These are phyloP conservation scores for Fraxinus nigra DNA, from an alignment of 305 asterid genomes.

Conservation along the genomic window DNA sequence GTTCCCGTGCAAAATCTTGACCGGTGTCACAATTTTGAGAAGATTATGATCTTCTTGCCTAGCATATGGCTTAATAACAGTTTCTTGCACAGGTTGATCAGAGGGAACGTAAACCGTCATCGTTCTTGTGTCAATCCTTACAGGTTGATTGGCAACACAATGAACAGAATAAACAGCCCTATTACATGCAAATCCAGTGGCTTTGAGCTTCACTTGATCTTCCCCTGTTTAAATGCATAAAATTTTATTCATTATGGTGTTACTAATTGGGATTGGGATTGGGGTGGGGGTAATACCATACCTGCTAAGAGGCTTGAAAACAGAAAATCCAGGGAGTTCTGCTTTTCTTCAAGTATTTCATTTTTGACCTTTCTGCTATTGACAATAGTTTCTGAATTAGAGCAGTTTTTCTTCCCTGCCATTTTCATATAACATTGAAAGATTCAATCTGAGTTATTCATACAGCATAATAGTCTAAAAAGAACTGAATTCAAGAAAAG, in stretches of 20 bases:
- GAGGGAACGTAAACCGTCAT: slow-evolving; percentile 34
- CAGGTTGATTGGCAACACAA: slow-evolving; percentile 35
- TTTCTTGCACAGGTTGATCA: slow-evolving; percentile 21
- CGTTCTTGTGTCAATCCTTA: slow-evolving; percentile 36
- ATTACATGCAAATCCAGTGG: slow-evolving; percentile 43
- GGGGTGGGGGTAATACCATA: not conserved
- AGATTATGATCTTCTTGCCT: slow-evolving; percentile 45
- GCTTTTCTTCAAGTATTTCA: not conserved
- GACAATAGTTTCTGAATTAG: slow-evolving; percentile 5
- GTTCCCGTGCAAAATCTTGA: slow-evolving; percentile 32
- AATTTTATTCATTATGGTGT: not conserved
- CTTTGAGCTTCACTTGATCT: slow-evolving; percentile 28
- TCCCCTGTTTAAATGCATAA: slow-evolving; percentile 32
- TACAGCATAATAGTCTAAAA: not conserved
- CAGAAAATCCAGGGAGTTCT: slow-evolving; percentile 20
- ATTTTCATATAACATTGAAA: not conserved
- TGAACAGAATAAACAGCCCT: slow-evolving; percentile 33
- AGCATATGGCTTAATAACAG: slow-evolving; percentile 43
- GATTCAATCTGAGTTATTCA: not conserved
- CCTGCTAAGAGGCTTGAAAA: slow-evolving; percentile 40
- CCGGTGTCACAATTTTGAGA: slow-evolving; percentile 38
- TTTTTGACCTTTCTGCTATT: slow-evolving; percentile 2
- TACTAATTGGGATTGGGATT: not conserved
- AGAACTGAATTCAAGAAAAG: not conserved
- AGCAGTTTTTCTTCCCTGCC: slow-evolving; percentile 27